A percentile compares a stretch with the other conserved stretches of the same genome.
These are phyloP conservation scores for Cercophora sp. DNA, from an alignment of 495 filamentous ascomycete species.

Conservation along the genomic window DNA sequence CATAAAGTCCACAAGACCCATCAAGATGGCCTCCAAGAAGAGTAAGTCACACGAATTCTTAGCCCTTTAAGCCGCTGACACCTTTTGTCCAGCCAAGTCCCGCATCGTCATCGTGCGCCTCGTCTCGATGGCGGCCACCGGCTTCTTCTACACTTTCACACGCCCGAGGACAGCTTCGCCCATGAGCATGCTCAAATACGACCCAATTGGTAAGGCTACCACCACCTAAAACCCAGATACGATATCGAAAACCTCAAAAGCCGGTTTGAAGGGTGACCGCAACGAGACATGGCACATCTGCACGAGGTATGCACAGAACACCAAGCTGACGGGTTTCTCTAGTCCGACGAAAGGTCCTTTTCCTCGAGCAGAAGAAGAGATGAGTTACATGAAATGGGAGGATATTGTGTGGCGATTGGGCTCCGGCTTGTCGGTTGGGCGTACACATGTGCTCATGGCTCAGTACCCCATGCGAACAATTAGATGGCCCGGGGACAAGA, in stretches of 20 bases:
- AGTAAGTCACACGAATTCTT: too few species aligned
- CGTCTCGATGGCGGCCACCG: conserved; percentile 97
- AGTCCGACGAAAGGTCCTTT: conserved; percentile 88
- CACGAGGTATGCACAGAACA: background rate
- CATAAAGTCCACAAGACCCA: background rate
- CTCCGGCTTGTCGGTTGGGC: too few species aligned
- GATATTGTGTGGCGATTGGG: too few species aligned
- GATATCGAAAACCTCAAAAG: too few species aligned
- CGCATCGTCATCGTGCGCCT: conserved; percentile 90
- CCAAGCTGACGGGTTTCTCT: background rate
- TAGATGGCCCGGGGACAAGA: too few species aligned
- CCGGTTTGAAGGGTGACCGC: too few species aligned
- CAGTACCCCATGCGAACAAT: too few species aligned
- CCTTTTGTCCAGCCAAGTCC: conserved; percentile 77
- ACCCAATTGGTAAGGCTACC: conserved; percentile 83
- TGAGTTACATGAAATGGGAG: too few species aligned
- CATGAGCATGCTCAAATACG: conserved; percentile 97
- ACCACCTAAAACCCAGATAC: too few species aligned
- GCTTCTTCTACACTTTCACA: conserved; percentile 86
- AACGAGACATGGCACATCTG: too few species aligned
- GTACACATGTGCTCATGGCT: too few species aligned
- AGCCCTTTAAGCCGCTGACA: too few species aligned
- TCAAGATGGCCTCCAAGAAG: conserved; percentile 55
- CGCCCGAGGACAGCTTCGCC: conserved; percentile 77
- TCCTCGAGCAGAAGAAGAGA: conserved; percentile 64